These are phyloP conservation scores for Hymenoscyphus fructigenus DNA, from an alignment of 2,329 filamentous ascomycete species.

Conservation along the genomic window DNA sequence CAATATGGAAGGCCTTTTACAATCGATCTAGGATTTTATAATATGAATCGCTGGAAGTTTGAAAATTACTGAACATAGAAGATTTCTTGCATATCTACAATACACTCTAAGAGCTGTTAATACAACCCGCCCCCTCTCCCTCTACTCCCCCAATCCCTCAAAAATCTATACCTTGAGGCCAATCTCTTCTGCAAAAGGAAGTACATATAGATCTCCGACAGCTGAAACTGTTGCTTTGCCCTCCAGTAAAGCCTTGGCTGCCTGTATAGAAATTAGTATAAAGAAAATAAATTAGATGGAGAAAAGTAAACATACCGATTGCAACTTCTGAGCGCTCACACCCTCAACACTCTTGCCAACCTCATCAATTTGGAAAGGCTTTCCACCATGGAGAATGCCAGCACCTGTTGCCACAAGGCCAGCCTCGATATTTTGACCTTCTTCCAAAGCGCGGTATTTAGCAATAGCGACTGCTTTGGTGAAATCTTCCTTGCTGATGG, in stretches of 20 bases:
- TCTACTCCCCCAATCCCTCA: conserved; percentile 26
- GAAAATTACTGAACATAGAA: conserved; percentile 14
- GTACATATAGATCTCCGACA: conserved; percentile 85
- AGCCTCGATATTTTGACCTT: conserved; percentile 72
- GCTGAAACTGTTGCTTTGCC: conserved; percentile 85
- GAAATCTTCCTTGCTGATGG: conserved; percentile 79
- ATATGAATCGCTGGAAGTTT: background rate
- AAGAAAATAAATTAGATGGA: conserved; percentile 29
- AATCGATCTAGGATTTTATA: background rate
- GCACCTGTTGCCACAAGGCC: conserved; percentile 83
- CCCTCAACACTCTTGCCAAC: conserved; percentile 75
- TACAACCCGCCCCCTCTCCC: conserved; percentile 32
- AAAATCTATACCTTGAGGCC: conserved; percentile 84
- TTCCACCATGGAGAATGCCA: conserved; percentile 76
- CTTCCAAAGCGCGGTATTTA: conserved; percentile 87
- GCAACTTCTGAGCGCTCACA: conserved; percentile 81
- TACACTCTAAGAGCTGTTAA: conserved; percentile 39
- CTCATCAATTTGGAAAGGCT: conserved; percentile 80
- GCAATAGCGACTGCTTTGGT: conserved; percentile 89
- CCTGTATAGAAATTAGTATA: conserved; percentile 49
- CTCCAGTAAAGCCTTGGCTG: conserved; percentile 83
- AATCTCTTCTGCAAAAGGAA: conserved; percentile 92
- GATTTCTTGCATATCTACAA: conserved; percentile 37
- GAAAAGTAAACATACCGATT: conserved; percentile 64
- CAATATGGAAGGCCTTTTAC: background rate